Base-by-base conservation (phyloP, 148 eudicot genomes). In the Vaccinium darrowii region DNA sequence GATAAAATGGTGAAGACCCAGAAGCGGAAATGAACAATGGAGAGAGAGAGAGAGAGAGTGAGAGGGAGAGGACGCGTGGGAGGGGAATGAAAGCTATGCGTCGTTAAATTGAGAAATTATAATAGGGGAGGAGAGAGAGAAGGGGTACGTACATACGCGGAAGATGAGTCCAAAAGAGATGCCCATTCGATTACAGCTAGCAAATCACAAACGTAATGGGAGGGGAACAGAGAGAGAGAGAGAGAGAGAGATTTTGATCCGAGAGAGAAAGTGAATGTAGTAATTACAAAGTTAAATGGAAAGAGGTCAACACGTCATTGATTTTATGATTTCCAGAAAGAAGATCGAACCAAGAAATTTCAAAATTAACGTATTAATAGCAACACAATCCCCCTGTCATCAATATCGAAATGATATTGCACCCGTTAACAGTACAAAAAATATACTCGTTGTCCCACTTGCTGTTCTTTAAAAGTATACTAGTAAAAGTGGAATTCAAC, bases 101-200 rank as follows among this genome's bases (percentile, higher is more conserved):
- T 57, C 63, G 36, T n/a, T 73, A 72, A 54, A 47, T 18, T 75
- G 52, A 7, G 58, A 25, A 43, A 36, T 33, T 82, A 82, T 27
- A 72, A 25, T 49, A 10, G 0, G 14, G 21, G 18, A 12, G 16
- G 74, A 69, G 76, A 30, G 76, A 43, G 49, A 18, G 80, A 2
- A 2, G 39, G 39, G 39, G 39, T 36, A 36, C 39, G 39, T 36
- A 23, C 19, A 10, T 43, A 52, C 67, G 80, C 21, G 82, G 73
- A 84, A 65, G 67, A 43, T 67, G 86, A 67, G 86, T 84, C 75
- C 82, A 78, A 84, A 81, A 76, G 80, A n/a, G 23, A 73, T 82
- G 52, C 72, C 72, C 71, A 82, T 39, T 82, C 85, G 80, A 72
- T 88, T 90, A 88, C 91, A 90, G 91, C 91, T 89, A 88, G 91